Evolutionary conservation across 106 monocot genomes (phyloP).

Genomic region (Vanilla planifolia): DNA sequence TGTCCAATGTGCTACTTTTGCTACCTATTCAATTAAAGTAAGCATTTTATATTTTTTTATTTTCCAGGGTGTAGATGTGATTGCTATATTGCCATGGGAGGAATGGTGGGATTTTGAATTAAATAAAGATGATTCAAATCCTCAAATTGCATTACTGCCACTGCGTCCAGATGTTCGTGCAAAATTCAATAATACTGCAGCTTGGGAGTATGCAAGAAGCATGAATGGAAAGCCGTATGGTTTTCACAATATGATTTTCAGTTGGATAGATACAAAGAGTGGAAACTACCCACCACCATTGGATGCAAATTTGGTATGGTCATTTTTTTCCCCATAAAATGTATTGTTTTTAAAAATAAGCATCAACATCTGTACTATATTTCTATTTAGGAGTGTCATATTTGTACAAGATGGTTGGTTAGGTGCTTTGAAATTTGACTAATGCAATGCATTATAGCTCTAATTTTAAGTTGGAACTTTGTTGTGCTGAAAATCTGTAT

Average conservation of each 20-base stretch:
- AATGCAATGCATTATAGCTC: too few relatives aligned
- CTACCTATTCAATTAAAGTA: too few relatives aligned
- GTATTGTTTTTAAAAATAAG: background rate
- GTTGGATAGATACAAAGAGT: constrained; percentile 81
- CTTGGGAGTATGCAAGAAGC: constrained; percentile 76
- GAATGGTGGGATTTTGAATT: constrained; percentile 83
- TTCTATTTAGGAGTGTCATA: background rate
- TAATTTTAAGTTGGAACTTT: too few relatives aligned
- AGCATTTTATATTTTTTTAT: too few relatives aligned
- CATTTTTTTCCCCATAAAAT: background rate
- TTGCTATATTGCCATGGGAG: constrained; percentile 73
- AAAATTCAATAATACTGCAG: constrained; percentile 71
- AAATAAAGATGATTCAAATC: constrained; percentile 63
- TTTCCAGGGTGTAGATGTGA: constrained; percentile 67
- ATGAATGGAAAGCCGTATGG: constrained; percentile 73
- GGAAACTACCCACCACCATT: constrained; percentile 72
- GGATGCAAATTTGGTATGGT: constrained; percentile 68
- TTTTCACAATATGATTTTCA: constrained; percentile 90
- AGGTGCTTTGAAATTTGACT: too few relatives aligned
- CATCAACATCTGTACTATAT: constrained; percentile 2
- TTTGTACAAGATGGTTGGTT: background rate
- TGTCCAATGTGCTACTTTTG: too few relatives aligned
- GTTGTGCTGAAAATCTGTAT: too few relatives aligned
- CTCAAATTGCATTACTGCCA: constrained; percentile 76
- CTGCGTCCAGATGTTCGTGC: constrained; percentile 64